phyloP scores from a whole-genome alignment of 2,329 filamentous ascomycete species.

The Bipolaris sorokiniana region DNA sequence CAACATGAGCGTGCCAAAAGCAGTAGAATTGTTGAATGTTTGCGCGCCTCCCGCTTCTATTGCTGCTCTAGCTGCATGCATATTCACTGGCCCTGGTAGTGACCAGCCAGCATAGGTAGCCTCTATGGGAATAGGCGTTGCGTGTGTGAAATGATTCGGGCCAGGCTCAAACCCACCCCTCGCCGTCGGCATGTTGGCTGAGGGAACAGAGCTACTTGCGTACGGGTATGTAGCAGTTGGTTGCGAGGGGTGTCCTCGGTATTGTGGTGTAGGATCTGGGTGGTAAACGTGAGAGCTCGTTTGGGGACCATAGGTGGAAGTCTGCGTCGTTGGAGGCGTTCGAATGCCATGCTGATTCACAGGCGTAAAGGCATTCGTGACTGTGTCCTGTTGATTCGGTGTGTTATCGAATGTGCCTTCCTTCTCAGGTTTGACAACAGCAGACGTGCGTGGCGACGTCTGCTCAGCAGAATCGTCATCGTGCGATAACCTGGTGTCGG shows the following conservation, averaged over 20 bases:
- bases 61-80: constrained; percentile 2
- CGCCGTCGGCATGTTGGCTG: not conserved
- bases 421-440: constrained; percentile 12
- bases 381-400: not conserved
- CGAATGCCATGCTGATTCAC: constrained; percentile 13
- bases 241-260: not conserved
- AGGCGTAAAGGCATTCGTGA: constrained; percentile 14
- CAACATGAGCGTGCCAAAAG: not conserved
- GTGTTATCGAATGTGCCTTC: not conserved
- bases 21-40: constrained; percentile 8
- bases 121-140: not conserved
- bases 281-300: not conserved
- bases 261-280: not conserved
- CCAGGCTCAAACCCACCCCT: not conserved
- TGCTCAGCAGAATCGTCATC: constrained; percentile 23
- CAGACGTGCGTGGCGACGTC: not conserved
- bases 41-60: constrained; percentile 6
- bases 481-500: constrained; percentile 21
- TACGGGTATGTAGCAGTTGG: not conserved
- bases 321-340: not conserved
- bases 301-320: not conserved
- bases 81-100: not conserved
- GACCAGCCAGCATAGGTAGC: not conserved
- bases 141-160: not conserved
- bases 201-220: not conserved